Evolutionary conservation across 2,329 filamentous ascomycete species (phyloP).

Genomic region (Ceratocystiopsis sp.): DNA sequence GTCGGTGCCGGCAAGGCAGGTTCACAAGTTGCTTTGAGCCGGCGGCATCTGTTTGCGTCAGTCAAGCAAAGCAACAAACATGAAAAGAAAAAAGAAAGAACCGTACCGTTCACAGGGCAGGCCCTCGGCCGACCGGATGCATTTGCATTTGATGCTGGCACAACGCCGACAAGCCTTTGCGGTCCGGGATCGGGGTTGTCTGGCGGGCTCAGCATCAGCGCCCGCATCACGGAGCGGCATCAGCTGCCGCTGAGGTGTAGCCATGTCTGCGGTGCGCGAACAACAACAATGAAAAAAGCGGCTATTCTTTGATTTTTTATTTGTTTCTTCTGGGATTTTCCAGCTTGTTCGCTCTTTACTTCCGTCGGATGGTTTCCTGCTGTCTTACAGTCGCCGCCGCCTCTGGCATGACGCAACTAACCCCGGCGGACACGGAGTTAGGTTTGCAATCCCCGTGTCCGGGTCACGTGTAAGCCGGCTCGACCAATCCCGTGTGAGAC

Average conservation of each 20-base stretch:
- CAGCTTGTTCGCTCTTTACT: neutral
- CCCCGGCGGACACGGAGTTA: neutral
- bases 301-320: too few species aligned
- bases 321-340: too few species aligned
- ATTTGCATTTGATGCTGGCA: constrained; percentile 25
- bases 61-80: too few species aligned
- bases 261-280: too few species aligned
- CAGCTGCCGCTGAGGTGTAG: too few species aligned
- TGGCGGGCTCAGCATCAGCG: neutral
- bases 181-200: neutral
- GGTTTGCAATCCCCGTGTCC: neutral
- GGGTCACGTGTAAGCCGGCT: neutral
- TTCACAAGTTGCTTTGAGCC: constrained; percentile 24
- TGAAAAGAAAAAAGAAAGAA: too few species aligned
- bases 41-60: constrained; percentile 12
- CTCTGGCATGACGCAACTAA: neutral
- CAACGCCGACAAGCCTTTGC: constrained; percentile 5
- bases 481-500: too few species aligned
- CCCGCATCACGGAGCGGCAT: too few species aligned
- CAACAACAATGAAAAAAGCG: too few species aligned
- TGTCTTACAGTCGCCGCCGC: too few species aligned
- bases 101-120: constrained; percentile 15
- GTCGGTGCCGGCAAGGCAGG: constrained; percentile 13
- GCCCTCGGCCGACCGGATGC: constrained; percentile 21
- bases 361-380: neutral